A percentile compares a stretch with the other conserved stretches of the same genome.
Conservation (phyloP, 2,329 filamentous ascomycete species). For the Kalaharituber pfeilii region DNA sequence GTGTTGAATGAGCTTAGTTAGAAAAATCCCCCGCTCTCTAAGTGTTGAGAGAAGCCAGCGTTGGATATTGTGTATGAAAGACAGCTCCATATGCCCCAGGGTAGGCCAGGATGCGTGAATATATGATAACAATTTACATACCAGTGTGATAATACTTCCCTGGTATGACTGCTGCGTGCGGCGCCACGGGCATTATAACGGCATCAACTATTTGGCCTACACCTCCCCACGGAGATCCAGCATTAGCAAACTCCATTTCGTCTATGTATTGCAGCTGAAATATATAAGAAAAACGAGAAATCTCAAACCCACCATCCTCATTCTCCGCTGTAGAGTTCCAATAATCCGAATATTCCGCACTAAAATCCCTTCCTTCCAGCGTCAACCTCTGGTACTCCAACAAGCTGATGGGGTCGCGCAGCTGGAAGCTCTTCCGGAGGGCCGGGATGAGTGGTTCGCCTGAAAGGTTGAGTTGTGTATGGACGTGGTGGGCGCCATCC, state of each 20-base stretch:
- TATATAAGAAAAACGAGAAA: neutral
- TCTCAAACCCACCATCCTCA: constrained; percentile 25
- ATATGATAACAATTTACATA: too few species aligned
- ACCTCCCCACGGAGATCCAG: constrained; percentile 30
- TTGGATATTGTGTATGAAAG: too few species aligned
- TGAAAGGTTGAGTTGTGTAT: neutral
- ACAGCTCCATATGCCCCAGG: too few species aligned
- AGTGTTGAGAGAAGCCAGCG: too few species aligned
- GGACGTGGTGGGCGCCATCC: neutral
- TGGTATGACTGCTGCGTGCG: constrained; percentile 34
- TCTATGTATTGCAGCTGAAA: constrained; percentile 13
- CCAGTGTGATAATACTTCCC: constrained; percentile 33
- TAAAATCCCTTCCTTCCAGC: constrained; percentile 37
- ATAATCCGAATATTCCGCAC: constrained; percentile 45
- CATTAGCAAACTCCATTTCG: constrained; percentile 19
- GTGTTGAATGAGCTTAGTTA: constrained; percentile 12
- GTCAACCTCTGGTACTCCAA: constrained; percentile 32
- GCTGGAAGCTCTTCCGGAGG: neutral
- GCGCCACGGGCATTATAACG: constrained; percentile 35
- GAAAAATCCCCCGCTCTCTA: too few species aligned
- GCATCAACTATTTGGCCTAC: constrained; percentile 34
- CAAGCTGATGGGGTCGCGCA: constrained; percentile 20
- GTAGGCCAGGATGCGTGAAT: too few species aligned
- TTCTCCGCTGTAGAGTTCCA: constrained; percentile 41
- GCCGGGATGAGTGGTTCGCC: neutral